Percentiles rank a stretch among this genome's conserved stretches.
phyloP scores from a whole-genome alignment of 2,329 filamentous ascomycete genomes.

The Trichoderma polysporum region DNA sequence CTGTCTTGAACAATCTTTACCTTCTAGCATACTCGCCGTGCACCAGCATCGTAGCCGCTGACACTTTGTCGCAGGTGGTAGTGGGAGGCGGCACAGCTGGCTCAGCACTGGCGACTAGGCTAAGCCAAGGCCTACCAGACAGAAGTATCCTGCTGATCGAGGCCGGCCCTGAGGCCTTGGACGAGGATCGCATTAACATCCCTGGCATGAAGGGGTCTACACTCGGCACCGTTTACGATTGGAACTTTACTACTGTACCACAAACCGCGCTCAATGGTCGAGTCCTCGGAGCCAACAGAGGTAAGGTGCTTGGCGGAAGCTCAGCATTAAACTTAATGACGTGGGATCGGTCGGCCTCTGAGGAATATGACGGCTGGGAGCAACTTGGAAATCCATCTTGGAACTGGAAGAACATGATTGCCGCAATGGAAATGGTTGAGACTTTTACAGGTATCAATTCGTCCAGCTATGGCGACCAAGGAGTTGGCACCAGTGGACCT shows the following conservation, averaged over 20 bases:
- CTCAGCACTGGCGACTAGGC: neutral
- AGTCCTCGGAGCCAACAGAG: constrained; percentile 24
- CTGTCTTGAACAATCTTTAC: neutral
- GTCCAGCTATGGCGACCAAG: neutral
- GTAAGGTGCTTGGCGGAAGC: constrained; percentile 28
- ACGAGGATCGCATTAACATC: constrained; percentile 3
- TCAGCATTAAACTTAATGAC: constrained; percentile 23
- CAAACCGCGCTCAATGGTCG: constrained; percentile 24
- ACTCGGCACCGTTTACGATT: constrained; percentile 1
- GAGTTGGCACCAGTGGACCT: constrained; percentile 9
- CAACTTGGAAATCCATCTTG: constrained; percentile 32
- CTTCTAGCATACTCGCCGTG: neutral
- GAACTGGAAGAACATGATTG: constrained; percentile 27
- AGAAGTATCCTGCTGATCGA: constrained; percentile 3
- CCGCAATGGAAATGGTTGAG: neutral
- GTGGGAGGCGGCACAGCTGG: constrained; percentile 1
- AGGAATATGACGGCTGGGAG: constrained; percentile 30
- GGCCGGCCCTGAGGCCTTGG: neutral
- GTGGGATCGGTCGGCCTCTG: constrained; percentile 22
- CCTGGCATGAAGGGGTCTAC: neutral
- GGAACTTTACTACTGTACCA: constrained; percentile 7
- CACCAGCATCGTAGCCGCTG: neutral
- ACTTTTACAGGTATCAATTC: neutral
- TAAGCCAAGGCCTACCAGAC: neutral
- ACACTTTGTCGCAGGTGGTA: neutral